Percentiles rank a stretch among this genome's conserved stretches.
Evolutionary conservation across 2,329 filamentous ascomycete genomes (phyloP).

Genomic region (Penicillium rolfsii): DNA sequence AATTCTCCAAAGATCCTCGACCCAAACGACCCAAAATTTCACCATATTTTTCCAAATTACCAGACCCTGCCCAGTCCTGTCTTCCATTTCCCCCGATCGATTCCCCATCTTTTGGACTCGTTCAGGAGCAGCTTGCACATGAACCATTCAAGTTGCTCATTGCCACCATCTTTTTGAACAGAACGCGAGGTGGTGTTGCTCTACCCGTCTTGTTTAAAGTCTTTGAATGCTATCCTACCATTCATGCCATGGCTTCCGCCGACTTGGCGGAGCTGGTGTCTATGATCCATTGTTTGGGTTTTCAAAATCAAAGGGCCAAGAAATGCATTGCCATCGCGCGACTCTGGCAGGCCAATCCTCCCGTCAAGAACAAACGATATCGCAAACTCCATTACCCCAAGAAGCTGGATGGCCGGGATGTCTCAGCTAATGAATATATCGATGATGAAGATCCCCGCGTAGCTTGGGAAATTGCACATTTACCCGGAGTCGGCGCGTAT

Average conservation of each 20-base stretch:
- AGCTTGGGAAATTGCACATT: slow-evolving; percentile 81
- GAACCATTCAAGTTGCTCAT: slow-evolving; percentile 81
- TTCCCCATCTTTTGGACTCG: slow-evolving; percentile 69
- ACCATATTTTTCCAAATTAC: slow-evolving; percentile 47
- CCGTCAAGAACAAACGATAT: slow-evolving; percentile 60
- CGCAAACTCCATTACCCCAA: slow-evolving; percentile 60
- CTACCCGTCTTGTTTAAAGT: slow-evolving; percentile 75
- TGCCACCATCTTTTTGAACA: slow-evolving; percentile 82
- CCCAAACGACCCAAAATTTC: slow-evolving; percentile 40
- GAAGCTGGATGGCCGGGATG: slow-evolving; percentile 53
- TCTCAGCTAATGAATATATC: slow-evolving; percentile 53
- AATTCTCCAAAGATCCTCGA: slow-evolving; percentile 19
- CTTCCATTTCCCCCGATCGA: slow-evolving; percentile 68
- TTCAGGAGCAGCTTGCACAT: slow-evolving; percentile 77
- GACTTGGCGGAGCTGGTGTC: slow-evolving; percentile 59
- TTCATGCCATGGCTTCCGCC: slow-evolving; percentile 63
- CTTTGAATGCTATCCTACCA: slow-evolving; percentile 69
- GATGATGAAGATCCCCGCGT: slow-evolving; percentile 55
- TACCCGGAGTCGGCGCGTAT: slow-evolving; percentile 77
- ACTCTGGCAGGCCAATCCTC: slow-evolving; percentile 68
- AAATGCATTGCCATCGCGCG: slow-evolving; percentile 72
- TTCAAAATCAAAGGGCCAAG: slow-evolving; percentile 68
- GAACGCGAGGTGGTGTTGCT: slow-evolving; percentile 72
- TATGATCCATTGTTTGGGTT: slow-evolving; percentile 71
- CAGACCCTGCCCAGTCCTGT: slow-evolving; percentile 46